These are phyloP conservation scores for Lentinula detonsa DNA, from an alignment of 768 basidiomycete species.

Conservation along the genomic window DNA sequence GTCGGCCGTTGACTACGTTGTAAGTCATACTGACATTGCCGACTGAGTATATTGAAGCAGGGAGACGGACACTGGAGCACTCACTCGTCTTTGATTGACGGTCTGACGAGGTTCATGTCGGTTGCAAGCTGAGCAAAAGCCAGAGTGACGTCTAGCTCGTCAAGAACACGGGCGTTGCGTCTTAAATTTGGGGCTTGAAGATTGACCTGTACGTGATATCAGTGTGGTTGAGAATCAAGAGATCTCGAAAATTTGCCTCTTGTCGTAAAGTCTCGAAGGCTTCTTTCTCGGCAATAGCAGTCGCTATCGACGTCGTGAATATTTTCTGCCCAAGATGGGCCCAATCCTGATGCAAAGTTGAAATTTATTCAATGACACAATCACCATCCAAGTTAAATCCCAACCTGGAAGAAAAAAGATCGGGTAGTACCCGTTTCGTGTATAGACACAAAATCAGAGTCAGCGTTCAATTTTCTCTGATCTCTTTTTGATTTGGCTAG, in stretches of 20 bases:
- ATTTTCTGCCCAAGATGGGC: slow-evolving; percentile 67
- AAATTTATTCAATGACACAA: not conserved
- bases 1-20: slow-evolving; percentile 73
- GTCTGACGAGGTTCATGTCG: slow-evolving; percentile 73
- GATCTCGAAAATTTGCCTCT: slow-evolving; percentile 39
- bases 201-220: slow-evolving; percentile 48
- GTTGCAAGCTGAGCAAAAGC: slow-evolving; percentile 77
- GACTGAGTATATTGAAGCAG: not conserved
- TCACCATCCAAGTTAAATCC: slow-evolving; percentile 2
- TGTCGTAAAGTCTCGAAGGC: slow-evolving; percentile 65
- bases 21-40: slow-evolving; percentile 41
- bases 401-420: slow-evolving; percentile 61
- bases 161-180: slow-evolving; percentile 70
- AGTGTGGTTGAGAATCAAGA: not conserved
- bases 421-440: slow-evolving; percentile 62
- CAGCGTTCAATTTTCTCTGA: slow-evolving; percentile 36
- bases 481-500: slow-evolving; percentile 62
- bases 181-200: slow-evolving; percentile 49
- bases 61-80: slow-evolving; percentile 14
- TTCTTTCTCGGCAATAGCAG: slow-evolving; percentile 58
- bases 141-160: slow-evolving; percentile 82
- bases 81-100: slow-evolving; percentile 65
- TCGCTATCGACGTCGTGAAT: slow-evolving; percentile 44
- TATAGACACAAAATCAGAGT: slow-evolving; percentile 49
- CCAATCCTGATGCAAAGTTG: slow-evolving; percentile 50